These are phyloP conservation scores for Carpinus fangiana DNA, from an alignment of 306 rosid species.

Conservation along the genomic window DNA sequence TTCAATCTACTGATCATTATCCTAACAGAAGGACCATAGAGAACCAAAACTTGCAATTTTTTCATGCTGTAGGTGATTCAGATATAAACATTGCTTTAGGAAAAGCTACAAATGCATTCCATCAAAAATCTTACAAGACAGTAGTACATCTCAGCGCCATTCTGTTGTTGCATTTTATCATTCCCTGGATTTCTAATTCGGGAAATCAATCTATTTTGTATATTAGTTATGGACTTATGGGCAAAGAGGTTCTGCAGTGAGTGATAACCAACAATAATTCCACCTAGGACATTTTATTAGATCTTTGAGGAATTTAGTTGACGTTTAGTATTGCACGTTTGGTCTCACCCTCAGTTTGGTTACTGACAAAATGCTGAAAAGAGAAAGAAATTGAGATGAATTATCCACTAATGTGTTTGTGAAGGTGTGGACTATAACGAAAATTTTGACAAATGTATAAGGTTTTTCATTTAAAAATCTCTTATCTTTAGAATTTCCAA, in stretches of 20 bases:
- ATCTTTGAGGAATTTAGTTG: too few species aligned
- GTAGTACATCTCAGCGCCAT: constrained; percentile 7
- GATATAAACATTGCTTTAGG: background rate
- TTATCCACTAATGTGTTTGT: background rate
- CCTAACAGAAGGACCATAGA: background rate
- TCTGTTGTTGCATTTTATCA: constrained; percentile 7
- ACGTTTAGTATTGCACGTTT: background rate
- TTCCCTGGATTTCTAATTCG: constrained; percentile 26
- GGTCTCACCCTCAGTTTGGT: background rate
- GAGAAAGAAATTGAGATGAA: background rate
- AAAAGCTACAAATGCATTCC: background rate
- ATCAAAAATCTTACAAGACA: constrained; percentile 36
- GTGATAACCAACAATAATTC: too few species aligned
- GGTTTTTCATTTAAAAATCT: too few species aligned
- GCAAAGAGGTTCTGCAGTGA: too few species aligned
- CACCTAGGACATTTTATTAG: background rate
- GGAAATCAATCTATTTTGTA: background rate
- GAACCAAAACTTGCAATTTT: background rate
- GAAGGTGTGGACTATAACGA: background rate
- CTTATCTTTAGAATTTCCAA: too few species aligned
- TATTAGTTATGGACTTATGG: background rate
- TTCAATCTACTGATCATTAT: too few species aligned
- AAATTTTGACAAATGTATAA: too few species aligned
- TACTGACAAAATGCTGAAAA: background rate
- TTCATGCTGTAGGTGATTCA: too few species aligned